Evolutionary conservation across 2,329 filamentous ascomycete genomes (phyloP).

Genomic region (Sclerotiophoma versabilis): DNA sequence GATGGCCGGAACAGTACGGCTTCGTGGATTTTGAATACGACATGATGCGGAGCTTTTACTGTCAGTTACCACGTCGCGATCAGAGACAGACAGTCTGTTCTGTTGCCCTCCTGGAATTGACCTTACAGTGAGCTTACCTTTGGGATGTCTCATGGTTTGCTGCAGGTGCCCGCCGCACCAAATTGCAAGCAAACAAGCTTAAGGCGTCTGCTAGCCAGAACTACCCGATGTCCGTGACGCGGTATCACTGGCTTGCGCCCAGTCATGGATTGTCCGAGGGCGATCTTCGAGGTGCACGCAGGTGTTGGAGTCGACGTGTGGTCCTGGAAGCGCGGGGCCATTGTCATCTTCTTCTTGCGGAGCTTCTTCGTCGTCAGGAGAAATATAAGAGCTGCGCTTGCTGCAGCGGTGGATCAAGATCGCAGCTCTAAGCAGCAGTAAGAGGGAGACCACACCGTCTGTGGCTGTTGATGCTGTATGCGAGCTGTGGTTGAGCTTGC

Average conservation of each 20-base stretch:
- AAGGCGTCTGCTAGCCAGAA: neutral
- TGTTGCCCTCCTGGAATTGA: too few species aligned
- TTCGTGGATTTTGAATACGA: too few species aligned
- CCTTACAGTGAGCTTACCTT: neutral
- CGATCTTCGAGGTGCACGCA: neutral
- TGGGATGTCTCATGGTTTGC: neutral
- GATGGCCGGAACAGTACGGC: too few species aligned
- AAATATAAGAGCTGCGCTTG: neutral
- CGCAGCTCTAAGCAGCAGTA: neutral
- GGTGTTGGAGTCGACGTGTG: conserved; percentile 2
- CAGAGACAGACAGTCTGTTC: too few species aligned
- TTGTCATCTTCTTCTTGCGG: neutral
- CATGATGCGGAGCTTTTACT: too few species aligned
- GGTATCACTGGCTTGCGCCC: neutral
- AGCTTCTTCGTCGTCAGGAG: neutral
- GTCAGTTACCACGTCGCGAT: too few species aligned
- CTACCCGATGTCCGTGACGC: neutral
- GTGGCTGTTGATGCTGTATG: neutral
- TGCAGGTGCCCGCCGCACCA: neutral
- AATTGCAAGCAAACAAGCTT: conserved; percentile 2
- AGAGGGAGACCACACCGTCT: neutral
- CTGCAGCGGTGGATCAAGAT: neutral
- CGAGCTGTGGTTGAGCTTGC: neutral
- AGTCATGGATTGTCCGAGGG: conserved; percentile 1
- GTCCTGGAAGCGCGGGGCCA: neutral